A percentile compares a stretch with the other conserved stretches of the same genome.
These are phyloP conservation scores for Alternaria postmessia DNA, from an alignment of 2,329 filamentous ascomycete species.

Conservation along the genomic window DNA sequence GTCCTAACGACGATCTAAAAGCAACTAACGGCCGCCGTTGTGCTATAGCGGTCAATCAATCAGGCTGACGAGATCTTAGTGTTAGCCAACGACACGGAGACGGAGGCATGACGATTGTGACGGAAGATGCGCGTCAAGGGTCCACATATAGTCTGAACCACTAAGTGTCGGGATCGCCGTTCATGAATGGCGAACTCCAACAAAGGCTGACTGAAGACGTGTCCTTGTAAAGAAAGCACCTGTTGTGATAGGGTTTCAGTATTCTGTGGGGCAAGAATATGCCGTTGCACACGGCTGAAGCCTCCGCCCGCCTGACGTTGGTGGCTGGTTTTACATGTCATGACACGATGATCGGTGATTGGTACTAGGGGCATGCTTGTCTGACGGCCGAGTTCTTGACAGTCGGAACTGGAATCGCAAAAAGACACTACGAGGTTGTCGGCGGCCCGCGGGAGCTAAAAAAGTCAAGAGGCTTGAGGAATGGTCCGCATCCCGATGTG, in stretches of 20 bases:
- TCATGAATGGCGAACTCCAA: background rate
- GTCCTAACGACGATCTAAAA: background rate
- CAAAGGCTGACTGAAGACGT: background rate
- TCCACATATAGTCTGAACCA: slow-evolving; percentile 8
- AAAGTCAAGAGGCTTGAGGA: background rate
- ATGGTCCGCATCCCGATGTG: background rate
- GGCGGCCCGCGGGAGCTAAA: slow-evolving; percentile 1
- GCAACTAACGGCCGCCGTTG: slow-evolving; percentile 1
- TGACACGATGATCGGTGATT: slow-evolving; percentile 1
- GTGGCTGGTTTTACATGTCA: slow-evolving; percentile 5
- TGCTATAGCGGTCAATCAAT: background rate
- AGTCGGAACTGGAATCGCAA: background rate
- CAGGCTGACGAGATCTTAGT: background rate
- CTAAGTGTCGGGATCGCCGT: background rate
- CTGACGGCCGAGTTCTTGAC: background rate
- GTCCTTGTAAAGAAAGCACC: background rate
- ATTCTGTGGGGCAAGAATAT: background rate
- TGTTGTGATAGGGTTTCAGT: background rate
- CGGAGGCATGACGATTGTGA: slow-evolving; percentile 13
- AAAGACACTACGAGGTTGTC: background rate
- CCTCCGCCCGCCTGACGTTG: background rate
- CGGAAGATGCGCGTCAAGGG: slow-evolving; percentile 11
- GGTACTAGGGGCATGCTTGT: slow-evolving; percentile 3
- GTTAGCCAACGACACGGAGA: background rate
- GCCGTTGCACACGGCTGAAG: background rate